phyloP scores from a whole-genome alignment of 1,284 basidiomycete genomes.

The Jaminaea rosea region DNA sequence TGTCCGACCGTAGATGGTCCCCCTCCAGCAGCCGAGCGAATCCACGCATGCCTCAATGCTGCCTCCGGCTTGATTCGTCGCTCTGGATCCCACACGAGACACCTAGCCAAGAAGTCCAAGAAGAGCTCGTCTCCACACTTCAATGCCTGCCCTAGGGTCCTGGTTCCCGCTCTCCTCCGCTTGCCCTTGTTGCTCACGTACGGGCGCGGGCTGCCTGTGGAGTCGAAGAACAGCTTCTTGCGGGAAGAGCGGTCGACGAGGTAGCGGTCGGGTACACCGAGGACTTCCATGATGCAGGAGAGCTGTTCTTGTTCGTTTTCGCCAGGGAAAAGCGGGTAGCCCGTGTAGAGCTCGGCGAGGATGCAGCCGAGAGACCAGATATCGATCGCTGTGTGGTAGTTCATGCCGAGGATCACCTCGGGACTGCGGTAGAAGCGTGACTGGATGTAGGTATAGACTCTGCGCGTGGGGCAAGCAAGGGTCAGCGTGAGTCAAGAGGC shows the following conservation, averaged over 20 bases:
- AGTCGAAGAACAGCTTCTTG: constrained; percentile 92
- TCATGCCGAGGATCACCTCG: constrained; percentile 52
- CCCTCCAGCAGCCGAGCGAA: too few relatives aligned
- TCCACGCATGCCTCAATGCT: constrained; percentile 53
- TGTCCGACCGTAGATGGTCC: too few relatives aligned
- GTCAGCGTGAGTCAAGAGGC: neutral
- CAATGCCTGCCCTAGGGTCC: constrained; percentile 77
- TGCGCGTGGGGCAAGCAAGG: constrained; percentile 2
- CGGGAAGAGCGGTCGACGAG: constrained; percentile 87
- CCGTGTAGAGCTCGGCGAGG: constrained; percentile 93
- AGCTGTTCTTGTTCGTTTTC: constrained; percentile 93
- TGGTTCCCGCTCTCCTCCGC: constrained; percentile 77
- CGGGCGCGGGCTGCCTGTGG: constrained; percentile 79
- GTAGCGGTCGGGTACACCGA: constrained; percentile 89
- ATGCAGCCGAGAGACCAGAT: constrained; percentile 99
- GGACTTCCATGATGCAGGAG: constrained; percentile 98
- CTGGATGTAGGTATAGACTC: constrained; percentile 95
- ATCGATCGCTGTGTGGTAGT: constrained; percentile 61
- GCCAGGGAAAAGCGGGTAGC: constrained; percentile 97
- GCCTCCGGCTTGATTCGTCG: constrained; percentile 85
- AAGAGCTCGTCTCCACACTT: constrained; percentile 71
- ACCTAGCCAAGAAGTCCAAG: constrained; percentile 74
- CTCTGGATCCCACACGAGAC: constrained; percentile 95
- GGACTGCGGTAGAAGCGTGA: constrained; percentile 95
- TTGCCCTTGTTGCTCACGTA: constrained; percentile 96